Conservation (phyloP, 352 stramenopile genomes). For the Lagenidium sp. region DNA sequence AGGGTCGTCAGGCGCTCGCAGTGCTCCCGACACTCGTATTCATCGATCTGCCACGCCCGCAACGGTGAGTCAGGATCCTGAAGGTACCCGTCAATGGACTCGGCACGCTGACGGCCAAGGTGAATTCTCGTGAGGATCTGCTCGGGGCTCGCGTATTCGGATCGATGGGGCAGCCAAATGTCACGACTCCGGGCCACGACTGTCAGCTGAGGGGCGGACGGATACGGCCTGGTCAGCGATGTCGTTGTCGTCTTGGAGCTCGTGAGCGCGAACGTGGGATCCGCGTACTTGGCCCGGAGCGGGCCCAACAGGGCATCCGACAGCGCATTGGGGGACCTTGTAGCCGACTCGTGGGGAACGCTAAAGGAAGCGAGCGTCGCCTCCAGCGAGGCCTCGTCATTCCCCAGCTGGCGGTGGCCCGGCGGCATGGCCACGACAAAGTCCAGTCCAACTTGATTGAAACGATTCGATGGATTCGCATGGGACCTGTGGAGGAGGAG, state of each 20-base stretch:
- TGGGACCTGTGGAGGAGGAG: constrained; percentile 39
- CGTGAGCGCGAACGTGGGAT: no score
- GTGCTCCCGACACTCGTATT: constrained; percentile 5
- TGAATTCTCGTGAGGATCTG: constrained; percentile 28
- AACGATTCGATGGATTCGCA: constrained; percentile 29
- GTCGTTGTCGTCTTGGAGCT: no score
- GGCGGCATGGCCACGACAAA: constrained; percentile 13
- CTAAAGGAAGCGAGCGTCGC: neutral
- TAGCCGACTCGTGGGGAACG: no score
- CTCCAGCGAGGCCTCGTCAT: neutral
- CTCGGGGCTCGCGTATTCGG: constrained; percentile 18
- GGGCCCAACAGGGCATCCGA: neutral
- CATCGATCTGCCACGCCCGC: constrained; percentile 3
- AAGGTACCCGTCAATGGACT: neutral
- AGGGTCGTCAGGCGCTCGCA: constrained; percentile 4
- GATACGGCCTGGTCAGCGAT: no score
- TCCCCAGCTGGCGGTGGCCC: no score
- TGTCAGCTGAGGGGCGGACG: constrained; percentile 1
- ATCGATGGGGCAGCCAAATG: constrained; percentile 19
- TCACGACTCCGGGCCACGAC: neutral
- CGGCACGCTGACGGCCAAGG: constrained; percentile 6
- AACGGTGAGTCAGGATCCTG: neutral
- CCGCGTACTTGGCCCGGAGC: neutral
- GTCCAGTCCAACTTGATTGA: constrained; percentile 38
- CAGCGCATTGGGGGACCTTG: neutral